Conservation (phyloP, 208 protist genomes). For the Acanthamoeba royreba region DNA sequence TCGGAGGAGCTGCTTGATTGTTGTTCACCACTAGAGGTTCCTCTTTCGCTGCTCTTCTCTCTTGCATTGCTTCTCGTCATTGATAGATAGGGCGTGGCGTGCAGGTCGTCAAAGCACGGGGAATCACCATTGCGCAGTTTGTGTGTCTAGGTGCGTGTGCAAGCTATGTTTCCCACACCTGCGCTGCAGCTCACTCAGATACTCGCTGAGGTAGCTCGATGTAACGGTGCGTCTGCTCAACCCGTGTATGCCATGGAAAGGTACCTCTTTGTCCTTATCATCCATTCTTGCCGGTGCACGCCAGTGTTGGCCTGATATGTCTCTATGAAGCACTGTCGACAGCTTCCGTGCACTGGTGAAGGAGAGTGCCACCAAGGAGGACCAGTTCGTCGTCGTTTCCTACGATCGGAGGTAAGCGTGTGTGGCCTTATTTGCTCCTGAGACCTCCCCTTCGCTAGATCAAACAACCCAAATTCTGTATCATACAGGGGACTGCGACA, state of each 20-base stretch:
- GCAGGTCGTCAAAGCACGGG: conserved; percentile 63
- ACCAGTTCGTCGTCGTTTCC: not conserved
- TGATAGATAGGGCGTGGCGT: not conserved
- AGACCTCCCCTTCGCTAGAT: too few relatives aligned
- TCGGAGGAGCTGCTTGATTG: conserved; percentile 80
- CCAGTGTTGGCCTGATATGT: not conserved
- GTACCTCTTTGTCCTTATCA: not conserved
- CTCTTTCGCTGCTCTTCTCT: not conserved
- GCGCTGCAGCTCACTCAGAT: too few relatives aligned
- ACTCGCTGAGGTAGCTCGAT: not conserved
- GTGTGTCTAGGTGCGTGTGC: conserved; percentile 70
- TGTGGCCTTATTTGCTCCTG: too few relatives aligned
- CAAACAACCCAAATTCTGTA: too few relatives aligned
- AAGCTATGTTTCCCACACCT: too few relatives aligned
- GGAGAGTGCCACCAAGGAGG: not conserved
- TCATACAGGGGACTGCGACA: conserved; percentile 67
- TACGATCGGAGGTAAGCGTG: not conserved
- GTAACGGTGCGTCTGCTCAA: not conserved
- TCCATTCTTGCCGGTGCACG: not conserved
- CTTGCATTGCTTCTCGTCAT: not conserved
- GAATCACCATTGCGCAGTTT: conserved; percentile 76
- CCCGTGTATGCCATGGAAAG: not conserved
- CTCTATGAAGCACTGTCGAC: not conserved
- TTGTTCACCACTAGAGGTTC: conserved; percentile 71
- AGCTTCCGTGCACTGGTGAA: not conserved